Evolutionary conservation across 139 green algal genomes (phyloP), one percentile per base, ranked within the genome.

Genomic region (Chlamydomonas sp.): DNA sequence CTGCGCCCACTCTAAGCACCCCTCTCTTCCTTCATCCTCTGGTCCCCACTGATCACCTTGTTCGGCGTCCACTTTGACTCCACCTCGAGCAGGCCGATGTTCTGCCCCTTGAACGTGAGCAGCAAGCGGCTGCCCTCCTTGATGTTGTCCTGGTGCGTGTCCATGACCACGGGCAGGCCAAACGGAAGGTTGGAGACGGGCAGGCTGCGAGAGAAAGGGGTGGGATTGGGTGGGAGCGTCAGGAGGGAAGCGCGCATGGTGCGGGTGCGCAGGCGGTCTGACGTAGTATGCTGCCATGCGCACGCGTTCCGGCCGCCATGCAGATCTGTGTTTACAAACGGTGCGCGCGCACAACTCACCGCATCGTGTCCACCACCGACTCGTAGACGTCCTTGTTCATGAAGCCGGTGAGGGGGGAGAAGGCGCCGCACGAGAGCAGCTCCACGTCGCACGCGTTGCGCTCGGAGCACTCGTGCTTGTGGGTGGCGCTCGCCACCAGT

Each of bases 361-460:
- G 82, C 85, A 90, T 90, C 70, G 87, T 77, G 13, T 90, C 62
- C 20, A 97, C 87, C 5, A 93, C 85, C 29, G 77, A 76, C 1
- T 89, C 59, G 68, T 96, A 97, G 6, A 83, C 81, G 5, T 86
- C 87, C 72, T 91, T 74, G 54, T 86, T 87, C 78, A 97, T 88
- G 81, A 96, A 96, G 59, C 91, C 91, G 1, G 59, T 79, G 49
- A 97, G 73, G 0, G 91, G 91, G 26, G 90, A 94, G 74, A 97
- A 97, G 48, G 70, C 89, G 24, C 90, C 91, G 31, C 95, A 85
- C 4, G 68, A 66, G 4, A 97, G 83, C 49, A 97, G 89, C 84
- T 97, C 91, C 24, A 97, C 86, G 54, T 97, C 91, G 76, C 91
- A 97, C 2, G 91, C 91, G 70, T 94, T 92, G 29, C 91, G 80